These are phyloP conservation scores for Pelargonium australe DNA, from an alignment of 441 rosid species.

Conservation along the genomic window DNA sequence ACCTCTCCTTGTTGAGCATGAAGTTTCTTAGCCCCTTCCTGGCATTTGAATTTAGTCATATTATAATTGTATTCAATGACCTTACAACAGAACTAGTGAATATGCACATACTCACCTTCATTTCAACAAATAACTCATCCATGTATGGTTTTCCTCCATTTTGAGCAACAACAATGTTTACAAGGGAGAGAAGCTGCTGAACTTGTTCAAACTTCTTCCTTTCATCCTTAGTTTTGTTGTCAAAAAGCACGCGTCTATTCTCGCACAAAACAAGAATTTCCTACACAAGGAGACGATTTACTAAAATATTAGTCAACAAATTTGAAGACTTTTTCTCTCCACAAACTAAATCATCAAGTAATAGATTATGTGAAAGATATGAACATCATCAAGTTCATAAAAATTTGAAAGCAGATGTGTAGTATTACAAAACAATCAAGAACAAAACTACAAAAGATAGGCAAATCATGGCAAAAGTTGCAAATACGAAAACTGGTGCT, in stretches of 20 bases:
- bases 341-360: neutral
- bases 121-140: conserved; percentile 21
- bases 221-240: conserved; percentile 26
- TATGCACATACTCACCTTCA: conserved; percentile 17
- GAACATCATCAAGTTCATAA: neutral
- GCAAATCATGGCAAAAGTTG: too few relatives aligned
- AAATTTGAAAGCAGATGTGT: too few relatives aligned
- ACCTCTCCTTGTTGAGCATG: conserved; percentile 18
- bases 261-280: neutral
- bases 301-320: neutral
- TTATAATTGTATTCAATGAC: neutral
- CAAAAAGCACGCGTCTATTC: conserved; percentile 16
- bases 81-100: neutral
- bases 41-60: neutral
- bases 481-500: too few relatives aligned
- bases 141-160: conserved; percentile 27
- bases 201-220: conserved; percentile 16
- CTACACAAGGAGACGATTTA: neutral
- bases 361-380: too few relatives aligned
- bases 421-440: too few relatives aligned
- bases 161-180: conserved; percentile 13
- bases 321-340: neutral
- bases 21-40: conserved; percentile 24
- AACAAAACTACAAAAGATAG: too few relatives aligned
- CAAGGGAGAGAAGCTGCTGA: conserved; percentile 21